Evolutionary conservation across 257 asterid species (phyloP).

Genomic region (Nicotiana otophora): DNA sequence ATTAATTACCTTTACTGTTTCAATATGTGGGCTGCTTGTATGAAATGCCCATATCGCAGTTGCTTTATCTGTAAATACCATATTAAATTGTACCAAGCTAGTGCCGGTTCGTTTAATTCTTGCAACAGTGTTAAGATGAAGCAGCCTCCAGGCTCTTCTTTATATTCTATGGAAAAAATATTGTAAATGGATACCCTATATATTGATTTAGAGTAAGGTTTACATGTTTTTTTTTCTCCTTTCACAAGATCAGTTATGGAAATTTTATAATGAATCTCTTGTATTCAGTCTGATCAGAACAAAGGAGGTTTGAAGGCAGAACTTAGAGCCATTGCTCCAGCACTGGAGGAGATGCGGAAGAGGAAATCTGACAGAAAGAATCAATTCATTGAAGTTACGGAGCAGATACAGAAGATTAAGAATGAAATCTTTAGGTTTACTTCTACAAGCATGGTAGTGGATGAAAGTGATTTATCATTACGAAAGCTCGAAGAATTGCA

Average conservation of each 20-base stretch:
- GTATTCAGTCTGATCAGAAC: constrained; percentile 62
- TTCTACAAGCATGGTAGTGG: constrained; percentile 30
- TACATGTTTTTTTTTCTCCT: not conserved
- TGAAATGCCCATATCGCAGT: not conserved
- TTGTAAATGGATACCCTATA: not conserved
- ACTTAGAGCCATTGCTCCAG: constrained; percentile 64
- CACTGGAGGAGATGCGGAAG: constrained; percentile 84
- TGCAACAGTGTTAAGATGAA: not conserved
- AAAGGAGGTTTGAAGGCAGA: constrained; percentile 75
- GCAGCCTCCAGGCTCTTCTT: not conserved
- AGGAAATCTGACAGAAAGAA: constrained; percentile 65
- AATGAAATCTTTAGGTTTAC: constrained; percentile 49
- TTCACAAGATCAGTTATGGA: not conserved
- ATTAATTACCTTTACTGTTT: not conserved
- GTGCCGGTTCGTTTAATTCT: not conserved
- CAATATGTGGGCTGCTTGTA: not conserved
- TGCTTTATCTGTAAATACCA: not conserved
- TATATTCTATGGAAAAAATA: too few relatives aligned
- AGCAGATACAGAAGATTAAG: constrained; percentile 61
- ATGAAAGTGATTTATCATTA: constrained; percentile 75
- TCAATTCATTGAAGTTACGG: constrained; percentile 60
- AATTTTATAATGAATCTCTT: not conserved
- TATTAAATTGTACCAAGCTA: not conserved
- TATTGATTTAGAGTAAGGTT: not conserved
- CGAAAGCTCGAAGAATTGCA: constrained; percentile 83